A percentile compares a stretch with the other conserved stretches of the same genome.
Conservation (phyloP, 106 monocot species). For the Dendrobium huoshanense region DNA sequence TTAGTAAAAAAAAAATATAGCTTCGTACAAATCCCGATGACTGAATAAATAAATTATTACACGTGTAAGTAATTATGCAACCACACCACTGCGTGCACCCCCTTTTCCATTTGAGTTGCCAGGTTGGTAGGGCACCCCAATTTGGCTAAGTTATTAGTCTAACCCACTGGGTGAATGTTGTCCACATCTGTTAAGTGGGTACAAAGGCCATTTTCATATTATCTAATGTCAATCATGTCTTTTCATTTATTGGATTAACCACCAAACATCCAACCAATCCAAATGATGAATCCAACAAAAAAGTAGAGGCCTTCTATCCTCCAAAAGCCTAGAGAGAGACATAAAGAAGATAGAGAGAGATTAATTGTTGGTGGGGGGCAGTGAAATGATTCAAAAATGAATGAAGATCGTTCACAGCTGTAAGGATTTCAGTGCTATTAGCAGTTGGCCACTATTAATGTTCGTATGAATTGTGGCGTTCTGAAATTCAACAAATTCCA, state of each 20-base stretch:
- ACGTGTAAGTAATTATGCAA: not conserved
- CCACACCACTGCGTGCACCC: not conserved
- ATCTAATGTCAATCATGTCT: not conserved
- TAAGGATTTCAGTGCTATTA: not conserved
- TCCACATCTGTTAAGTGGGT: no score
- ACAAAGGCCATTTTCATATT: not conserved
- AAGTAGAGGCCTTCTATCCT: not conserved
- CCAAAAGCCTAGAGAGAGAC: not conserved
- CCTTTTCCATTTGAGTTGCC: not conserved
- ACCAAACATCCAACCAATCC: not conserved
- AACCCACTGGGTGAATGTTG: not conserved
- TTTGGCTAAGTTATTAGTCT: not conserved
- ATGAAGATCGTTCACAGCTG: not conserved
- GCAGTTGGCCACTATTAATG: not conserved
- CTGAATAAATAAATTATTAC: not conserved
- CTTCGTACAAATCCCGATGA: not conserved
- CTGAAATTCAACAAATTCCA: not conserved
- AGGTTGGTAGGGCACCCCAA: not conserved
- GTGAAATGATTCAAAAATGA: not conserved
- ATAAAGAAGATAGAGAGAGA: not conserved
- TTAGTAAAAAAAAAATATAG: not conserved
- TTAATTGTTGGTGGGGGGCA: constrained; percentile 3
- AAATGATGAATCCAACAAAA: constrained; percentile 1
- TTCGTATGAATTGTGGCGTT: not conserved
- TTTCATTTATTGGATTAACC: not conserved